Percentiles rank a stretch among this genome's conserved stretches.
phyloP scores from a whole-genome alignment of 2,329 filamentous ascomycete genomes.

The Hymenoscyphus fraxineus region DNA sequence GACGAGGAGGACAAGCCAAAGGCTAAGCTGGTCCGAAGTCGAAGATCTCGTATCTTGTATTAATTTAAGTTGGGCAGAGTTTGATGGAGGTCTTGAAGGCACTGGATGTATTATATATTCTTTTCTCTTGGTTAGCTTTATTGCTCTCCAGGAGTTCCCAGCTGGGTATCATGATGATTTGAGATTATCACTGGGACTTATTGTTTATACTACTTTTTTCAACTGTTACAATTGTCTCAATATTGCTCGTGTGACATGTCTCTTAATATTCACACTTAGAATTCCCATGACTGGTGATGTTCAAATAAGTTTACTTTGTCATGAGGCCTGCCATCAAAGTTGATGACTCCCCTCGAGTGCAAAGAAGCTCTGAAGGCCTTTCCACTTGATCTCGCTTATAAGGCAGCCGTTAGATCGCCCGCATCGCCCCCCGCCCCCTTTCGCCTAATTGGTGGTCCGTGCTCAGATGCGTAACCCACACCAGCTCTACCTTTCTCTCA shows the following conservation, averaged over 20 bases:
- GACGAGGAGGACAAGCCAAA: neutral
- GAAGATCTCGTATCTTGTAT: neutral
- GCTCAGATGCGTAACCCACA: no score
- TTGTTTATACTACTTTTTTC: neutral
- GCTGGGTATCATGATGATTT: neutral
- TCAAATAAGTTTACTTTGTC: neutral
- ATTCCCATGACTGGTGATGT: neutral
- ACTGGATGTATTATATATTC: neutral
- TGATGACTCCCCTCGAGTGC: neutral
- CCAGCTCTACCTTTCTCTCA: no score
- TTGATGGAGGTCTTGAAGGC: neutral
- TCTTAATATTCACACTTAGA: neutral
- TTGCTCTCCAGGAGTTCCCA: neutral
- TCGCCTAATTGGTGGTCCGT: no score
- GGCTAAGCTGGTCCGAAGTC: neutral
- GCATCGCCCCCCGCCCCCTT: no score
- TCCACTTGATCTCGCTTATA: neutral
- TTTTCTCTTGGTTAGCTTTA: conserved; percentile 1
- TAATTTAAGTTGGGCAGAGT: neutral
- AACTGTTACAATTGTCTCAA: neutral
- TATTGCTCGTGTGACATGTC: neutral
- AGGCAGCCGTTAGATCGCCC: no score
- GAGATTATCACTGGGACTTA: neutral
- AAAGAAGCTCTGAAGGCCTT: neutral
- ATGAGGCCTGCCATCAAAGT: neutral